Base-by-base conservation (phyloP, 495 filamentous ascomycete species). In the Xylaria acuta region DNA sequence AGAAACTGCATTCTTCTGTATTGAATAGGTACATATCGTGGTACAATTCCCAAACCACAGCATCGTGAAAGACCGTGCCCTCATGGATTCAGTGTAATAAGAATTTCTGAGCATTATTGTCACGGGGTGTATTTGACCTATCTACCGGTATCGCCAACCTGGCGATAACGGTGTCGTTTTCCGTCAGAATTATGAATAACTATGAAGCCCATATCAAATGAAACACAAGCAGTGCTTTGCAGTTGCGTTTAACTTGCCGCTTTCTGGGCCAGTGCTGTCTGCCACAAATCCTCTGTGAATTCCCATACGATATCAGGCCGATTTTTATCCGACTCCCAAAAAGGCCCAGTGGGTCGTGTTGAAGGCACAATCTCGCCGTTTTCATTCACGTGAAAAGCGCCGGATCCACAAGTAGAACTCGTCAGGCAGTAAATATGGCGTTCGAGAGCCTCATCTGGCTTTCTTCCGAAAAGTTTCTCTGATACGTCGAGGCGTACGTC, bases 371-470 rank as follows among this genome's bases (percentile, higher is more conserved):
- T 14, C 9, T 64, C 60, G 22, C 38, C n/a, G 3, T 6, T 14
- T 43, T 8, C 2, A n/a, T 64, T 22, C 11, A 64, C 12, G 1
- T 25, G 12, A 43, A 64, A 64, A 16, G 60, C 18, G 22, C 60
- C 60, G 12, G 38, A 3, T 22, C 38, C 38, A 22, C 1, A 43
- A 43, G 3, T 16, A 1, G 11, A 5, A 20, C 12, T 30, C 14
- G 60, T 43, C 2, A 64, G 60, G 5, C 43, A 64, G 18, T 64
- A 64, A 22, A 64, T 0, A 20, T 64, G 60, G 3, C 60, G 60
- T n/a, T 64, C 60, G 7, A 64, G 60, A 16, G 25, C 14, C 60
- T 27, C 9, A 18, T 64, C 22, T 16, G n/a, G n/a, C 20, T 45
- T 43, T 7, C 3, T 27, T 7, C 60, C 60, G 38, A 43, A 41